Evolutionary conservation across 2,329 filamentous ascomycete species (phyloP).

Genomic region (Penicillium sp.): DNA sequence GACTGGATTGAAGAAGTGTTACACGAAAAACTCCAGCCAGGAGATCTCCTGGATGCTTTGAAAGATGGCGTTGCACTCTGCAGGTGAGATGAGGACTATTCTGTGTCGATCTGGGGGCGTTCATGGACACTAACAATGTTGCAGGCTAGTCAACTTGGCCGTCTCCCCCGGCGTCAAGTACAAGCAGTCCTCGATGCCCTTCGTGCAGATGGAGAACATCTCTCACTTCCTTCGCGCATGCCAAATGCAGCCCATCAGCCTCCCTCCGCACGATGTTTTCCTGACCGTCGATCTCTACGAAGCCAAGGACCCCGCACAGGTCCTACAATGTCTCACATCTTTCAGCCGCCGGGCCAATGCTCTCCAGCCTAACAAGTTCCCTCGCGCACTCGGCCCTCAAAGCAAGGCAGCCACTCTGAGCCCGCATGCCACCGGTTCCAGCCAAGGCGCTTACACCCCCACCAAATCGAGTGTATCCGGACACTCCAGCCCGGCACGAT

Average conservation of each 20-base stretch:
- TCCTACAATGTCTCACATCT: conserved; percentile 80
- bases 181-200: conserved; percentile 89
- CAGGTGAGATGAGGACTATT: conserved; percentile 64
- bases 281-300: conserved; percentile 95
- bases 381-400: conserved; percentile 66
- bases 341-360: conserved; percentile 80
- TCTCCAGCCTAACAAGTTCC: conserved; percentile 64
- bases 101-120: no score
- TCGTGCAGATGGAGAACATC: conserved; percentile 99
- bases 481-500: no score
- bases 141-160: conserved; percentile 74
- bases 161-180: conserved; percentile 74
- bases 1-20: conserved; percentile 77
- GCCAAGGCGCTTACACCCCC: no score
- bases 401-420: conserved; percentile 52
- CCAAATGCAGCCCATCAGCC: conserved; percentile 71
- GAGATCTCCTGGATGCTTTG: conserved; percentile 72
- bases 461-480: no score
- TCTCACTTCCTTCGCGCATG: conserved; percentile 87
- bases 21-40: conserved; percentile 64
- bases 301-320: conserved; percentile 88
- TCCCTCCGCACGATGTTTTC: conserved; percentile 90
- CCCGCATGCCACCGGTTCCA: conserved; percentile 57
- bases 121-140: no score
- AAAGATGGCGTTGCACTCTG: conserved; percentile 89